Evolutionary conservation across 257 asterid genomes (phyloP).

Genomic region (Prunella vulgaris): DNA sequence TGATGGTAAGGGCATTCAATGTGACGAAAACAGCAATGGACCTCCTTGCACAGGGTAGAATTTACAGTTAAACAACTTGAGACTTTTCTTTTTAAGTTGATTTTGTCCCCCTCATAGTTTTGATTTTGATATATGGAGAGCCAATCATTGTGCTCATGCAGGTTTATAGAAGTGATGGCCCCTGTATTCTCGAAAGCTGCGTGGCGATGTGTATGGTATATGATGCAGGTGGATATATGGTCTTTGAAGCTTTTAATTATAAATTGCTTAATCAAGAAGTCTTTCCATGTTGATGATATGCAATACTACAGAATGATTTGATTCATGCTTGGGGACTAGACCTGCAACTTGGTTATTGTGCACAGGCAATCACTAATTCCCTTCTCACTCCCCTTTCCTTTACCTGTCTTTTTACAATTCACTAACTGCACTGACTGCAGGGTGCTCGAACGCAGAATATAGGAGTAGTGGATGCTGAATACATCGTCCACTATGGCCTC

Average conservation of each 20-base stretch:
- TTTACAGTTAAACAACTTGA: conserved; percentile 22
- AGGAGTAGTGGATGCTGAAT: conserved; percentile 85
- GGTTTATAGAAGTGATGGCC: conserved; percentile 97
- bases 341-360: conserved; percentile 80
- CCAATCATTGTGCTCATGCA: conserved; percentile 21
- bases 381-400: neutral
- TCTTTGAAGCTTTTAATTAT: too few relatives aligned
- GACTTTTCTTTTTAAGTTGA: too few relatives aligned
- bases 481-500: conserved; percentile 73
- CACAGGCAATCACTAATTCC: conserved; percentile 46
- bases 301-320: conserved; percentile 62
- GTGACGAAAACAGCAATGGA: conserved; percentile 51
- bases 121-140: neutral
- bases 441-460: conserved; percentile 66
- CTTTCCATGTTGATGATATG: neutral
- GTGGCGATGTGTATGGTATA: conserved; percentile 87
- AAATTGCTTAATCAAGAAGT: too few relatives aligned
- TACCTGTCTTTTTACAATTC: too few relatives aligned
- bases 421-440: conserved; percentile 23
- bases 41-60: conserved; percentile 96
- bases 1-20: conserved; percentile 49
- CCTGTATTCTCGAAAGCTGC: conserved; percentile 81
- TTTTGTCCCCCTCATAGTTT: neutral
- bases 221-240: conserved; percentile 66
- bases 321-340: conserved; percentile 97